phyloP scores from a whole-genome alignment of 306 rosid genomes.

The Acacia crassicarpa region DNA sequence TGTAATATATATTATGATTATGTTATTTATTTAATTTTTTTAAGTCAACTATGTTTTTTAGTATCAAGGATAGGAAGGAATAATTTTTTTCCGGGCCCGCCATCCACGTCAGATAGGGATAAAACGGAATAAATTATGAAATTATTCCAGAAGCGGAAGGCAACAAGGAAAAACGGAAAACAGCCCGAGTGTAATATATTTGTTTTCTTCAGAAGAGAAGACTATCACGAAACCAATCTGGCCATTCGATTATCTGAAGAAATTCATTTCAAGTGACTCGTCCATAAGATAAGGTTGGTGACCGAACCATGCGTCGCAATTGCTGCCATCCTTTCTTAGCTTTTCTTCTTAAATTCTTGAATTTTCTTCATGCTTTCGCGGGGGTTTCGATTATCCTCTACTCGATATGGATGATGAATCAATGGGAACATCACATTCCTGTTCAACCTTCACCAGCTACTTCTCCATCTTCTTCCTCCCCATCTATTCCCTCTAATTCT shows the following conservation, averaged over 20 bases:
- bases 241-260: not conserved
- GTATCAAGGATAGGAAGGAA: no score
- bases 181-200: not conserved
- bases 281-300: not conserved
- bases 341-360: conserved; percentile 71
- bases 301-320: conserved; percentile 54
- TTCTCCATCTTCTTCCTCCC: conserved; percentile 43
- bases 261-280: not conserved
- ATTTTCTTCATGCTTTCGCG: conserved; percentile 83
- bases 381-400: conserved; percentile 75
- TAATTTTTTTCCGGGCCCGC: no score
- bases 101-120: not conserved
- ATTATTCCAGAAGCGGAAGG: not conserved
- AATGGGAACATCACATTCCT: conserved; percentile 66
- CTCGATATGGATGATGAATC: conserved; percentile 84
- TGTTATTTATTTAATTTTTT: no score
- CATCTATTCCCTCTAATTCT: conserved; percentile 28
- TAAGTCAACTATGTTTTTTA: no score
- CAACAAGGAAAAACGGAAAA: not conserved
- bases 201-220: not conserved
- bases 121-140: not conserved
- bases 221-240: not conserved
- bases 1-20: no score
- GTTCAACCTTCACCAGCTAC: conserved; percentile 47
- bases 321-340: conserved; percentile 78